Base-by-base conservation (phyloP, 2,329 filamentous ascomycete species). In the Fusarium chlamydosporum region DNA sequence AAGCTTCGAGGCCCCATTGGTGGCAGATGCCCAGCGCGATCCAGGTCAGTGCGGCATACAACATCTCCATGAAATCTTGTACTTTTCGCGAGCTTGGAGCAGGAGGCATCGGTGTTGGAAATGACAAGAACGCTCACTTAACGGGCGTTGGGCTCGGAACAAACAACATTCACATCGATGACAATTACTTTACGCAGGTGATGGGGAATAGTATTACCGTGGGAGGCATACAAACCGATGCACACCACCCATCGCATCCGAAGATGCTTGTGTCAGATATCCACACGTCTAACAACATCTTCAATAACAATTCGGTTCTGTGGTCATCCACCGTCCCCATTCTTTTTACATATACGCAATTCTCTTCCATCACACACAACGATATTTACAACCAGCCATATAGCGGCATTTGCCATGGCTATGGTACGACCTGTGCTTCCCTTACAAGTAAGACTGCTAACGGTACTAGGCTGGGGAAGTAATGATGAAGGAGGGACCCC, bases 1-100 rank as follows among this genome's bases (percentile, higher is more conserved):
- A 59, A 11, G 50, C 40, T 10, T 56, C 56, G 3, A 56, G 56
- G 6, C 50, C 56, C 4, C 33, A 59, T 11, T 59, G 38, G 56
- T 59, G 56, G 50, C 56, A 59, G 50, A 59, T 59, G 56, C 56
- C 50, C 6, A 59, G 56, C 40, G 33, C 56, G 9, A 20, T 59
- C 0, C 50, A 59, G 4, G 2, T 59, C 7, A 59, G 56, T 40
- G 56, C 50, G 13, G 40, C 40, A 20, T 29, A 56, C 20, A 59
- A 29, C 10, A 34, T 56, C 26, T 40, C 7, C n/a, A 18, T 59
- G 1, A 1, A 56, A 7, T 34, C 50, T 12, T 59, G 50, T 46
- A 40, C 50, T 33, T 59, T 59, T 13, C 27, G 40, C 13, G 50
- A 59, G 20, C 40, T 59, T 38, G 56, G 50, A 2, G 56, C 56